These are phyloP conservation scores for Colletotrichum sojae DNA, from an alignment of 2,329 filamentous ascomycete species.

Conservation along the genomic window DNA sequence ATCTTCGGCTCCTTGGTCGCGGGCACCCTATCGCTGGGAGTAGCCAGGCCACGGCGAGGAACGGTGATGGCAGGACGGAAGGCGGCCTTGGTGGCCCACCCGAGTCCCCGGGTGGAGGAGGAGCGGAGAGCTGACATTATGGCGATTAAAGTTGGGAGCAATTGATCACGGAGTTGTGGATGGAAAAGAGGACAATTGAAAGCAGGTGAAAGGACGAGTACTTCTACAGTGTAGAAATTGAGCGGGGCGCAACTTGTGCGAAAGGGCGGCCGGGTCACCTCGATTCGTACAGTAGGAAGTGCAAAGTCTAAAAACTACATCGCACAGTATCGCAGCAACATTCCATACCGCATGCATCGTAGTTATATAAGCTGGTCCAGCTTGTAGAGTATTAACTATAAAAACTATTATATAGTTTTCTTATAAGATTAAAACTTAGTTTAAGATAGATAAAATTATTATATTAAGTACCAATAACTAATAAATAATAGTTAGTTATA, in stretches of 20 bases:
- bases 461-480: no score
- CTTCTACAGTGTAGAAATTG: conserved; percentile 8
- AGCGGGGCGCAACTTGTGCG: conserved; percentile 22
- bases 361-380: no score
- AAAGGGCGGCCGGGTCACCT: conserved; percentile 27
- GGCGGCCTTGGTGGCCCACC: conserved; percentile 57
- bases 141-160: conserved; percentile 39
- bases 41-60: conserved; percentile 65
- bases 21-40: conserved; percentile 68
- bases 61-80: conserved; percentile 59
- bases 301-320: no score
- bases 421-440: no score
- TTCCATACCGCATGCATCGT: no score
- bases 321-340: no score
- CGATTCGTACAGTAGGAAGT: background rate
- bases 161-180: conserved; percentile 6
- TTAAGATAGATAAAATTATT: no score
- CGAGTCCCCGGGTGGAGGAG: conserved; percentile 65
- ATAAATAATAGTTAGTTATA: no score
- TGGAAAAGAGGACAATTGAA: conserved; percentile 4
- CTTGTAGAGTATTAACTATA: no score
- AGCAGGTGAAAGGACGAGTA: conserved; percentile 2
- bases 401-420: no score
- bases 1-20: conserved; percentile 76
- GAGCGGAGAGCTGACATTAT: conserved; percentile 75